Base-by-base conservation (phyloP, 176 grass and related monocot genomes). In the Raddia distichophylla region DNA sequence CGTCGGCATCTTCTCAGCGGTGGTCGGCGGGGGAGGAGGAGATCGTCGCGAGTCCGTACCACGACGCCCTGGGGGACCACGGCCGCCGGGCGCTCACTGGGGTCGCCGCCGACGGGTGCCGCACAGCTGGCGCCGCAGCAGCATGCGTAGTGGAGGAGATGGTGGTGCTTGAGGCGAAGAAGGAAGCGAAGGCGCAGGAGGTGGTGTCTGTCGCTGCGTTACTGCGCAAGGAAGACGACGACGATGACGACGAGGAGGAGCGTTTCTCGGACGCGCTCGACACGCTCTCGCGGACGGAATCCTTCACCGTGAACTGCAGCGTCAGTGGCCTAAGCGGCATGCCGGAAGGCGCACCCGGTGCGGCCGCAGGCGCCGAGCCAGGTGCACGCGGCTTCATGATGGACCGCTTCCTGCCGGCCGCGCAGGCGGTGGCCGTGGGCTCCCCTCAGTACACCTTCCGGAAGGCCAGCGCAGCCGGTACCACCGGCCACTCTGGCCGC, bases 281-380 rank as follows among this genome's bases (percentile, higher is more conserved):
- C 74, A 90, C 93, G 57, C 88, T 99, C 54, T 96, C 97, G 2
- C 85, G 91, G 16, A 75, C 91, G 0, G 93, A 92, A 49, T 99
- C 97, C 34, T 88, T 90, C 60, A 79, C 94, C 79, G 91, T 99
- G 87, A 99, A 96, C 80, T 99, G 97, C 89, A 99, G 93, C 53
- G 80, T 96, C 49, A 99, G 97, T 43, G 97, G 97, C 75, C 84
- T 99, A 22, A 99, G 93, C 58, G 97, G 88, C 78, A 16, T 86
- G 73, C 67, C 27, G 43, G 76, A 85, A 15, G 40, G 52, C 13
- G 20, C 69, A 3, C 45, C 57, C 0, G 78, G 50, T 8, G 77
- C 63, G 7, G 89, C 69, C 0, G 37, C 44, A 8, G 65, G 51
- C 14, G 75, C 79, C n/a, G 93, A 81, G 69, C 87, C 76, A 8